Conservation (phyloP, 208 protist genomes). For the Endotrypanum monterogeii region DNA sequence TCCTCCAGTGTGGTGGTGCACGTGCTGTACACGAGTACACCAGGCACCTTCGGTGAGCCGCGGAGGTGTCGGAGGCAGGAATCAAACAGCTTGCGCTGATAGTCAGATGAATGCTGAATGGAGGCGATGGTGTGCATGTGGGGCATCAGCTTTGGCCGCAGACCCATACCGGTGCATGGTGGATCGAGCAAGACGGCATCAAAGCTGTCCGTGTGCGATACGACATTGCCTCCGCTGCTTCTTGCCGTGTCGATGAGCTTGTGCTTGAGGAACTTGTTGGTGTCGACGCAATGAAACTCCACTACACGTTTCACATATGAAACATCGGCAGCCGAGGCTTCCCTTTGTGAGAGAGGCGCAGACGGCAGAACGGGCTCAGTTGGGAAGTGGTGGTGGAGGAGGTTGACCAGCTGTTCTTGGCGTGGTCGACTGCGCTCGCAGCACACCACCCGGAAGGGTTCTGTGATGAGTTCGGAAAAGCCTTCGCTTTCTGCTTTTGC, state of each 20-base stretch:
- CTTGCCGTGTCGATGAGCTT: neutral
- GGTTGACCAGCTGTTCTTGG: slow-evolving; percentile 33
- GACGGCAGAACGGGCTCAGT: neutral
- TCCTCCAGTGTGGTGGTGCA: slow-evolving; percentile 77
- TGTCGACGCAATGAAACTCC: slow-evolving; percentile 30
- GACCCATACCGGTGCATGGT: slow-evolving; percentile 83
- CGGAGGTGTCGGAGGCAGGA: slow-evolving; percentile 50
- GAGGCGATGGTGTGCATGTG: slow-evolving; percentile 33
- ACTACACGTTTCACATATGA: slow-evolving; percentile 8
- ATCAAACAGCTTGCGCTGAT: slow-evolving; percentile 79
- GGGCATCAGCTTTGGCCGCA: slow-evolving; percentile 64
- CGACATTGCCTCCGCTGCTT: neutral
- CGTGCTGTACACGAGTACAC: slow-evolving; percentile 65
- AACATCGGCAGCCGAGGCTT: neutral
- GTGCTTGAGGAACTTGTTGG: slow-evolving; percentile 31
- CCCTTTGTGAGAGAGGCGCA: neutral
- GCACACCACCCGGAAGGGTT: slow-evolving; percentile 32
- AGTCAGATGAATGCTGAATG: slow-evolving; percentile 55
- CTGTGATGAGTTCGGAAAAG: neutral
- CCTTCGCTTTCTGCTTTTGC: slow-evolving; percentile 19
- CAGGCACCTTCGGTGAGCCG: slow-evolving; percentile 13
- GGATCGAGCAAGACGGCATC: slow-evolving; percentile 82
- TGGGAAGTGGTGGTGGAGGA: slow-evolving; percentile 47
- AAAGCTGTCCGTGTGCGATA: slow-evolving; percentile 26
- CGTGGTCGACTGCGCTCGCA: slow-evolving; percentile 60